These are phyloP conservation scores for Pseudocercospora fuligena DNA, from an alignment of 2,329 filamentous ascomycete species.

Conservation along the genomic window DNA sequence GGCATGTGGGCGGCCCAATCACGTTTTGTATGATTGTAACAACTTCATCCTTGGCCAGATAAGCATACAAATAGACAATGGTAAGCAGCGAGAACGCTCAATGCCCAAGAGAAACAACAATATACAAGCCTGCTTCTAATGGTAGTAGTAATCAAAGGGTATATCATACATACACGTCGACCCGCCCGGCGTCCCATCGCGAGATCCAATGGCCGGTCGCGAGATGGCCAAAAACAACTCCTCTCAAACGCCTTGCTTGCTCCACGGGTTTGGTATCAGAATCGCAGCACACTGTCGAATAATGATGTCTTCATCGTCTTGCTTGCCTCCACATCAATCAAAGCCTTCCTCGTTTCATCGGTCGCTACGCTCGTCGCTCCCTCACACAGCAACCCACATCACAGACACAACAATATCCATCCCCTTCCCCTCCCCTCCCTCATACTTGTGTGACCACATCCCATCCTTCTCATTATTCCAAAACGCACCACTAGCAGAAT, in stretches of 20 bases:
- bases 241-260: conserved; percentile 13
- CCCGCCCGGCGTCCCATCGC: neutral
- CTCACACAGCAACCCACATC: conserved; percentile 73
- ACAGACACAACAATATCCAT: conserved; percentile 58
- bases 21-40: neutral
- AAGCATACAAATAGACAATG: neutral
- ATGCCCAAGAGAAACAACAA: neutral
- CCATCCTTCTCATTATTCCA: conserved; percentile 91
- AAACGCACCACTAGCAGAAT: conserved; percentile 81
- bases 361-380: neutral
- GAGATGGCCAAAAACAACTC: too few species aligned
- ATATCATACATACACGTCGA: neutral
- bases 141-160: conserved; percentile 1
- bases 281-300: conserved; percentile 1
- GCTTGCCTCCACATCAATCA: too few species aligned
- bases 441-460: conserved; percentile 88
- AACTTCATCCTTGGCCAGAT: neutral
- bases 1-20: neutral
- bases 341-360: neutral
- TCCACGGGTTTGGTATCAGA: neutral
- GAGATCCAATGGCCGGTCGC: too few species aligned
- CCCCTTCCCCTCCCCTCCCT: conserved; percentile 58
- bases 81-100: neutral
- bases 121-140: conserved; percentile 2
- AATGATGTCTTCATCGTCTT: conserved; percentile 8